These are phyloP conservation scores for Hirsutella rhossiliensis DNA, from an alignment of 2,329 filamentous ascomycete species.

Conservation along the genomic window DNA sequence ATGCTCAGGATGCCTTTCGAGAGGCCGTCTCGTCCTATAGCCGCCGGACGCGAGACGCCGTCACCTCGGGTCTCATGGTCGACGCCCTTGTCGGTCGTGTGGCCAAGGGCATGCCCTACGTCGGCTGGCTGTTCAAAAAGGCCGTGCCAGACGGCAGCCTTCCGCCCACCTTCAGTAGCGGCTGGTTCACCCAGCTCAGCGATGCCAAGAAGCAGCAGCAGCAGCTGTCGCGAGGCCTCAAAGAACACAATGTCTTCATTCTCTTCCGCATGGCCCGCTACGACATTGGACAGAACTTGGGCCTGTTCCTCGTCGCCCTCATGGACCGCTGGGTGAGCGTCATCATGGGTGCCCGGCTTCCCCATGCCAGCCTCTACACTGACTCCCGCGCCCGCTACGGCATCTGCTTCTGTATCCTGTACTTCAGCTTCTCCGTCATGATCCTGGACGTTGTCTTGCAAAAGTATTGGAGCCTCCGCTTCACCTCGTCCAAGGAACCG, in stretches of 20 bases:
- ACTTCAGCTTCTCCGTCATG: conserved; percentile 26
- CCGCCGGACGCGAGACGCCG: conserved; percentile 3
- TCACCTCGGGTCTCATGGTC: neutral
- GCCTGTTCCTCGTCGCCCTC: conserved; percentile 24
- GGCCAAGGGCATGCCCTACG: conserved; percentile 17
- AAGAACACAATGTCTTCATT: conserved; percentile 25
- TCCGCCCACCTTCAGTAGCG: conserved; percentile 17
- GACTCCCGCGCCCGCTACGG: conserved; percentile 19
- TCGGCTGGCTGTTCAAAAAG: conserved; percentile 23
- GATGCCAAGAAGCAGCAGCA: conserved; percentile 21
- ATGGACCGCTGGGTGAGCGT: conserved; percentile 26
- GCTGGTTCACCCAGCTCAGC: conserved; percentile 22
- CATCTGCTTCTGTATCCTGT: conserved; percentile 25
- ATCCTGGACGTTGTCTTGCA: conserved; percentile 22
- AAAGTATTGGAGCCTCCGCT: conserved; percentile 21
- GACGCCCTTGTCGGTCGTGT: conserved; percentile 8
- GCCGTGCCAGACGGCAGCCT: conserved; percentile 13
- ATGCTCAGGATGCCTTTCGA: conserved; percentile 17
- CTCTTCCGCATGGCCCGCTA: conserved; percentile 22
- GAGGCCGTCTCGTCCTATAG: conserved; percentile 19
- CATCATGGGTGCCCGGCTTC: conserved; percentile 17
- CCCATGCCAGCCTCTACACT: conserved; percentile 15
- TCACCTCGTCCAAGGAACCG: conserved; percentile 20
- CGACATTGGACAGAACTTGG: conserved; percentile 23
- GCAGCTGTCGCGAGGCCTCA: conserved; percentile 21